Percentiles rank a stretch among this genome's conserved stretches.
These are phyloP conservation scores for Amorphotheca resinae DNA, from an alignment of 495 filamentous ascomycete species.

Conservation along the genomic window DNA sequence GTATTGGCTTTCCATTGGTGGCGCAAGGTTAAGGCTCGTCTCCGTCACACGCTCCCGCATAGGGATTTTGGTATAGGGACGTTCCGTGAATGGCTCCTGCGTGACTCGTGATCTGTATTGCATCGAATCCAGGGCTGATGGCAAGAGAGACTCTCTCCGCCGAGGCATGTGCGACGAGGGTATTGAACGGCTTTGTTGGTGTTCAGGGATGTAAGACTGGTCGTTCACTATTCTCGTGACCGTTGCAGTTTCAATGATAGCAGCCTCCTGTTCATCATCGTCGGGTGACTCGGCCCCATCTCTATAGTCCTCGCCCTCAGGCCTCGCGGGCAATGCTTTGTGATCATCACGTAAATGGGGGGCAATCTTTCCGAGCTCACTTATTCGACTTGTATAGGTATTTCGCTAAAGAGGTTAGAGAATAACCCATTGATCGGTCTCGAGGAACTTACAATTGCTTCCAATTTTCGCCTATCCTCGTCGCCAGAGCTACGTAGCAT, in stretches of 20 bases:
- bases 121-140: conserved; percentile 17
- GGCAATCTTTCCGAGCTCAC: conserved; percentile 63
- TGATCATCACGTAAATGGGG: conserved; percentile 42
- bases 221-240: conserved; percentile 29
- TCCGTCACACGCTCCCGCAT: conserved; percentile 28
- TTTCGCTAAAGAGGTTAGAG: conserved; percentile 44
- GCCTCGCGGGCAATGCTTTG: conserved; percentile 68
- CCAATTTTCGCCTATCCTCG: conserved; percentile 76
- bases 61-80: conserved; percentile 34
- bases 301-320: conserved; percentile 55
- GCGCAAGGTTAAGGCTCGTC: conserved; percentile 25
- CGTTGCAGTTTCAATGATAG: conserved; percentile 34
- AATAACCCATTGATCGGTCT: neutral
- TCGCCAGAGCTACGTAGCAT: conserved; percentile 68
- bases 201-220: conserved; percentile 13
- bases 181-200: conserved; percentile 24
- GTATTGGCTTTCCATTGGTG: conserved; percentile 34
- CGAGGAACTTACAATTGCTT: conserved; percentile 64
- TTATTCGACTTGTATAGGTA: conserved; percentile 80
- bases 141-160: conserved; percentile 21
- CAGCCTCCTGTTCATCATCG: conserved; percentile 33
- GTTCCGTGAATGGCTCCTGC: conserved; percentile 24
- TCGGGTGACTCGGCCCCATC: conserved; percentile 38
- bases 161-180: conserved; percentile 23
- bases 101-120: conserved; percentile 18